Conservation (phyloP, 257 asterid species). For the Nicotiana tabacum region DNA sequence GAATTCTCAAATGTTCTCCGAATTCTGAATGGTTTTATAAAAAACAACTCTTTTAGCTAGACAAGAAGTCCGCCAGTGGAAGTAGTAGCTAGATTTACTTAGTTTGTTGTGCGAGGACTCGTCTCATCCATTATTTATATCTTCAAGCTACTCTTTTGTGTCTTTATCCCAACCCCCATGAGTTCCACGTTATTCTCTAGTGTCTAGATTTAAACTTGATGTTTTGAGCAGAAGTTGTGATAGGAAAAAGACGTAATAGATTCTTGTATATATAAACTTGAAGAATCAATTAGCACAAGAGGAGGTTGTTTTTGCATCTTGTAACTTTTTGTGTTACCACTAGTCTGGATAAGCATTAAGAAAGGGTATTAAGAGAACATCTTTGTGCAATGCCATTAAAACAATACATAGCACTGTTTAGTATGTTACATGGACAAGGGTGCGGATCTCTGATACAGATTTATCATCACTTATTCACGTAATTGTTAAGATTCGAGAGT, state of each 20-base stretch:
- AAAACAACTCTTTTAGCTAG: not conserved
- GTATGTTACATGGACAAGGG: not conserved
- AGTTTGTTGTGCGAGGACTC: slow-evolving; percentile 3
- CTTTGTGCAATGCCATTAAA: not conserved
- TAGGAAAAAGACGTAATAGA: not conserved
- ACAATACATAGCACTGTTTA: not conserved
- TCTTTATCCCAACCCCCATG: not conserved
- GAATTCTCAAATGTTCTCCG: not conserved
- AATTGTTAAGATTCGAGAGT: not conserved
- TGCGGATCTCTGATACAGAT: not conserved
- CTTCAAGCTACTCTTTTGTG: not conserved
- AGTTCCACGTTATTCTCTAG: not conserved
- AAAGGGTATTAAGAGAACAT: not conserved
- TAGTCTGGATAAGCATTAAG: not conserved
- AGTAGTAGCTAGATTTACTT: not conserved
- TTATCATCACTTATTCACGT: not conserved
- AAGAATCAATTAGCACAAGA: not conserved
- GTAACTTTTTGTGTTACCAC: not conserved
- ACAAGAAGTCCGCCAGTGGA: not conserved
- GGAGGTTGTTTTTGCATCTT: not conserved
- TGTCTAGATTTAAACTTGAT: slow-evolving; percentile 3
- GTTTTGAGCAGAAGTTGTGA: not conserved
- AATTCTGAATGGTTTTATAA: not conserved
- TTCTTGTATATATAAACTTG: not conserved
- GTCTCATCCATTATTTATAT: not conserved